Conservation (phyloP, 2,329 filamentous ascomycete species). For the Pestalotiopsis sp. region DNA sequence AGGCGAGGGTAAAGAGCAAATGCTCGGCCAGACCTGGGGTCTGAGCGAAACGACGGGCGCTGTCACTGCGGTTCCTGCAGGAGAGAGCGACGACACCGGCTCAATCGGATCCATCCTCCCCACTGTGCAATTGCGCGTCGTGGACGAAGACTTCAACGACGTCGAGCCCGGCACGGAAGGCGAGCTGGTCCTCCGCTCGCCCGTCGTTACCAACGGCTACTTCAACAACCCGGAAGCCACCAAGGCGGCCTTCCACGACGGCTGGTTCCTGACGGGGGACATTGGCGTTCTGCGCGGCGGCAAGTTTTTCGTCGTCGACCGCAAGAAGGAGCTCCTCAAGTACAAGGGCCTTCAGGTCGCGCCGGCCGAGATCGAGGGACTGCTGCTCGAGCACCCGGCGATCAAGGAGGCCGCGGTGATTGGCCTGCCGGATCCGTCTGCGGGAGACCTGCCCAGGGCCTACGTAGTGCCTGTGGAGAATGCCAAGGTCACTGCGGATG, state of each 20-base stretch:
- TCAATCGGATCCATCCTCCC: slow-evolving; percentile 46
- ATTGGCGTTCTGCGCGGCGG: slow-evolving; percentile 71
- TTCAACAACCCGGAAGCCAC: slow-evolving; percentile 70
- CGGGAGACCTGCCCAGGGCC: slow-evolving; percentile 55
- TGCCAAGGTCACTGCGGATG: slow-evolving; percentile 20
- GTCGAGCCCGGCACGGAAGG: slow-evolving; percentile 47
- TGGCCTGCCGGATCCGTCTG: slow-evolving; percentile 58
- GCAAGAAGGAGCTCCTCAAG: slow-evolving; percentile 70
- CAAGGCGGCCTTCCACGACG: slow-evolving; percentile 55
- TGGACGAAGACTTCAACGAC: slow-evolving; percentile 42
- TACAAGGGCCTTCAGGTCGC: slow-evolving; percentile 69
- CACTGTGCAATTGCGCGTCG: slow-evolving; percentile 36
- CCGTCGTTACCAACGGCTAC: slow-evolving; percentile 74
- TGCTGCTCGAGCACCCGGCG: slow-evolving; percentile 42
- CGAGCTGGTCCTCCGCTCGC: slow-evolving; percentile 70
- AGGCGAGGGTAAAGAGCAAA: slow-evolving; percentile 34
- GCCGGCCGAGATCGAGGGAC: slow-evolving; percentile 63
- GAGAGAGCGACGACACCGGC: slow-evolving; percentile 44
- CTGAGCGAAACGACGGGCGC: slow-evolving; percentile 55
- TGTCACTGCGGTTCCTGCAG: slow-evolving; percentile 45
- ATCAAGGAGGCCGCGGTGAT: slow-evolving; percentile 63
- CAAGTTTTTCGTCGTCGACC: slow-evolving; percentile 78
- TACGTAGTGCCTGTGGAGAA: slow-evolving; percentile 37
- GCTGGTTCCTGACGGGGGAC: slow-evolving; percentile 81
- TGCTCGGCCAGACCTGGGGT: slow-evolving; percentile 58